A percentile compares a stretch with the other conserved stretches of the same genome.
Conservation (phyloP, 768 basidiomycete genomes). For the Pleurotus tuoliensis region DNA sequence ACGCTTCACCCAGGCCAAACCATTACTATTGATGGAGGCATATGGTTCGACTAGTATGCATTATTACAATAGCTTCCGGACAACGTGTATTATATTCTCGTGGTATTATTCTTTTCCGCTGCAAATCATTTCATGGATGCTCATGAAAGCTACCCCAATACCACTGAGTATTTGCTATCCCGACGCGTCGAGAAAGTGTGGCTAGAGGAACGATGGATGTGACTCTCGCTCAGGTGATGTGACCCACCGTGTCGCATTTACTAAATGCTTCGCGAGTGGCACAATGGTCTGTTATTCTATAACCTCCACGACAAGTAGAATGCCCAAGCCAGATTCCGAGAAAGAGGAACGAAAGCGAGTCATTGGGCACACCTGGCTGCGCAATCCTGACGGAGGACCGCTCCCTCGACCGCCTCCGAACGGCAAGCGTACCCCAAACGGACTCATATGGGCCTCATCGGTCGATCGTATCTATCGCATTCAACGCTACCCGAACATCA, state of each 20-base stretch:
- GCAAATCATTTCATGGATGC: too few relatives aligned
- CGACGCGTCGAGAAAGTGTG: too few relatives aligned
- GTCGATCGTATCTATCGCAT: slow-evolving; percentile 23
- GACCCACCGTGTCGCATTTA: too few relatives aligned
- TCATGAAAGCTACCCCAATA: too few relatives aligned
- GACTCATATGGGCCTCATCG: slow-evolving; percentile 22
- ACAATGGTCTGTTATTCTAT: too few relatives aligned
- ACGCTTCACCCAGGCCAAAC: slow-evolving; percentile 4
- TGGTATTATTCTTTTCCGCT: too few relatives aligned
- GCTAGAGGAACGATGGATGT: too few relatives aligned
- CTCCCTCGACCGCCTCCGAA: slow-evolving; percentile 15
- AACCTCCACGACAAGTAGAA: too few relatives aligned
- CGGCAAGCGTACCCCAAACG: slow-evolving; percentile 19
- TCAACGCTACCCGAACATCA: slow-evolving; percentile 20
- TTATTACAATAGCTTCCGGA: background rate
- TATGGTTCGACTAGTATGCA: slow-evolving; percentile 4
- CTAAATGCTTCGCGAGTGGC: too few relatives aligned
- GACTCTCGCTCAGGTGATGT: too few relatives aligned
- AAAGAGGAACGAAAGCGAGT: background rate
- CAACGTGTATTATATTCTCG: background rate
- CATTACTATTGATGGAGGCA: slow-evolving; percentile 6
- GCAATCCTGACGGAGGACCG: background rate
- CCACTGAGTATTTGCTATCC: too few relatives aligned
- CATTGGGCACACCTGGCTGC: slow-evolving; percentile 1
- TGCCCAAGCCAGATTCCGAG: too few relatives aligned